phyloP scores from a whole-genome alignment of 2,329 filamentous ascomycete species.

The Fusarium albidum region DNA sequence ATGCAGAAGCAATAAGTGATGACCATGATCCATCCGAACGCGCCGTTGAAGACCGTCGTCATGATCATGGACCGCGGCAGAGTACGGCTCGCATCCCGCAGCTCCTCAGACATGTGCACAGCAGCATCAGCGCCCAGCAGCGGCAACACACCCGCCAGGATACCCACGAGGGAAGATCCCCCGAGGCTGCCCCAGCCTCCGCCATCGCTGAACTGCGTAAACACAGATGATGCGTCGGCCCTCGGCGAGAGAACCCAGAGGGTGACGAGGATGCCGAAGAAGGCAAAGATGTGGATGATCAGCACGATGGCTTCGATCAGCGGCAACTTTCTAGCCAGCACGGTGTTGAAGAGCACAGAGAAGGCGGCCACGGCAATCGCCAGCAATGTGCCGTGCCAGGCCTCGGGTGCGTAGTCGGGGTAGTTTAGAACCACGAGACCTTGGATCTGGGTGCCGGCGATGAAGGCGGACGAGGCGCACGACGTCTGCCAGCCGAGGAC shows the following conservation, averaged over 20 bases:
- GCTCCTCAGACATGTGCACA: constrained; percentile 35
- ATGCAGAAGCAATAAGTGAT: constrained; percentile 36
- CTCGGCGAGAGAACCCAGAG: constrained; percentile 34
- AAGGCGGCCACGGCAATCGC: constrained; percentile 24
- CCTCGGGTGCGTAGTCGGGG: constrained; percentile 17
- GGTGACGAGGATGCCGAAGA: constrained; percentile 32
- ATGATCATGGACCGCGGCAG: constrained; percentile 31
- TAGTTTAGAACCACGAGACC: constrained; percentile 49
- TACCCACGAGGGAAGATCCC: constrained; percentile 29
- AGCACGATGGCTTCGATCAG: constrained; percentile 28
- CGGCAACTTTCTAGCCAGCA: constrained; percentile 24
- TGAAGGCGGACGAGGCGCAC: constrained; percentile 50
- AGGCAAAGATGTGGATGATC: constrained; percentile 34
- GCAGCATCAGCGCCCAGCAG: constrained; percentile 34
- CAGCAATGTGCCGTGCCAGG: constrained; percentile 34
- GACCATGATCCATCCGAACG: constrained; percentile 37
- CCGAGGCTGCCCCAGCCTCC: constrained; percentile 32
- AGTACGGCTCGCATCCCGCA: constrained; percentile 31
- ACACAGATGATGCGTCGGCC: constrained; percentile 26
- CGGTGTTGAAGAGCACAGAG: constrained; percentile 30
- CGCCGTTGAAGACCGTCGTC: constrained; percentile 32
- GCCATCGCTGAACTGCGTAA: constrained; percentile 32
- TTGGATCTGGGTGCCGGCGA: constrained; percentile 55
- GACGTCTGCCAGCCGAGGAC: constrained; percentile 55
- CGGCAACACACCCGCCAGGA: constrained; percentile 30